Conservation (phyloP, 1,284 basidiomycete species). For the Meripilus lineatus region DNA sequence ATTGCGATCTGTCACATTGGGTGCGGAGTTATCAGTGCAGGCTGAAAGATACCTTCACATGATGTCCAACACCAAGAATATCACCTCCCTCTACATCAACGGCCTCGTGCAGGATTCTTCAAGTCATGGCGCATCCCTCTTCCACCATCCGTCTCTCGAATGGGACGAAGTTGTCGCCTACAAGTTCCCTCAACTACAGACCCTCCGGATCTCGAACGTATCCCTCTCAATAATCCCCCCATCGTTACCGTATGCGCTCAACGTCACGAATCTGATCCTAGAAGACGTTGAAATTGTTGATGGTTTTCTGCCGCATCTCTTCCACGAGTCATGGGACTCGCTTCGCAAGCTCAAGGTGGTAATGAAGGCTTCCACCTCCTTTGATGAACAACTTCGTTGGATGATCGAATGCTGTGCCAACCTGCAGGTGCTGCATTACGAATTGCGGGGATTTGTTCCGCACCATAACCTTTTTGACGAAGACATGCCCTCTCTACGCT, state of each 20-base stretch:
- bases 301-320: conserved; percentile 36
- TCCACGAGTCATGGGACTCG: conserved; percentile 30
- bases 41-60: conserved; percentile 43
- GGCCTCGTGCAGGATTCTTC: conserved; percentile 23
- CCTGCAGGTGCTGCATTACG: conserved; percentile 23
- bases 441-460: conserved; percentile 13
- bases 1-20: conserved; percentile 36
- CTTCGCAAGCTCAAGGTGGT: conserved; percentile 34
- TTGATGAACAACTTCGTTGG: conserved; percentile 35
- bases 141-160: conserved; percentile 18
- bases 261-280: conserved; percentile 35
- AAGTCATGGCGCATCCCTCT: conserved; percentile 3
- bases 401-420: conserved; percentile 29
- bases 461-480: conserved; percentile 22
- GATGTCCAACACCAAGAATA: conserved; percentile 33
- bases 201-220: conserved; percentile 36
- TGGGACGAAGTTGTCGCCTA: conserved; percentile 29
- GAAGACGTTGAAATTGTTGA: conserved; percentile 38
- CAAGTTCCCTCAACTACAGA: conserved; percentile 23
- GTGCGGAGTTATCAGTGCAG: conserved; percentile 40
- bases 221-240: conserved; percentile 38
- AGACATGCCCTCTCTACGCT: conserved; percentile 3
- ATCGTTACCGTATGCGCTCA: conserved; percentile 29
- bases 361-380: conserved; percentile 27
- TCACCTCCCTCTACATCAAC: conserved; percentile 43